Evolutionary conservation across 1,284 basidiomycete species (phyloP).

Genomic region (Microbotryum intermedium): DNA sequence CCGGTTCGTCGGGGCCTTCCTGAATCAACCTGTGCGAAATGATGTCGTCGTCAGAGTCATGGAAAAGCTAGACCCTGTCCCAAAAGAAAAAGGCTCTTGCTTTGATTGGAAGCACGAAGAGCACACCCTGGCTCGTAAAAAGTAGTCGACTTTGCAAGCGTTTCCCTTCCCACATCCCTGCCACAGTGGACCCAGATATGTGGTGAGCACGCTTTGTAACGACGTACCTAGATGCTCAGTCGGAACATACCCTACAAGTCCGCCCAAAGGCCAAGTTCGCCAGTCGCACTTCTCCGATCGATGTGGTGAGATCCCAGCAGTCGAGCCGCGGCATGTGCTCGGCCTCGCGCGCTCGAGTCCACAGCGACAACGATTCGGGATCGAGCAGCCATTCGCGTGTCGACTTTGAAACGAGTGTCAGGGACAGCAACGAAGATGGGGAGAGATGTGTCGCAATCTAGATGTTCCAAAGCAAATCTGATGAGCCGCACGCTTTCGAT

Average conservation of each 20-base stretch:
- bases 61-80: background rate
- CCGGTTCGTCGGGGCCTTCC: conserved; percentile 23
- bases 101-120: conserved; percentile 10
- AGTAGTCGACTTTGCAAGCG: conserved; percentile 7
- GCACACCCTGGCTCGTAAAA: conserved; percentile 10
- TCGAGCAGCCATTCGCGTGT: background rate
- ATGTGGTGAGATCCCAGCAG: background rate
- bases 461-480: background rate
- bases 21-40: conserved; percentile 1
- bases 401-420: conserved; percentile 1
- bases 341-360: conserved; percentile 1
- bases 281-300: background rate
- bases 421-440: background rate
- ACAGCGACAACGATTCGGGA: background rate
- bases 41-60: background rate
- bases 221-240: background rate
- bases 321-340: conserved; percentile 3
- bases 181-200: background rate
- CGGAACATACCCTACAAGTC: conserved; percentile 1
- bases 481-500: background rate
- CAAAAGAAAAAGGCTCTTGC: background rate
- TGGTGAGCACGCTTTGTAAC: background rate
- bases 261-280: conserved; percentile 3
- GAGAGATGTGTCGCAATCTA: conserved; percentile 5
- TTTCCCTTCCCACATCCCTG: conserved; percentile 11